Evolutionary conservation across 208 protist genomes (phyloP).

Genomic region (Leptomonas pyrrhocoris): DNA sequence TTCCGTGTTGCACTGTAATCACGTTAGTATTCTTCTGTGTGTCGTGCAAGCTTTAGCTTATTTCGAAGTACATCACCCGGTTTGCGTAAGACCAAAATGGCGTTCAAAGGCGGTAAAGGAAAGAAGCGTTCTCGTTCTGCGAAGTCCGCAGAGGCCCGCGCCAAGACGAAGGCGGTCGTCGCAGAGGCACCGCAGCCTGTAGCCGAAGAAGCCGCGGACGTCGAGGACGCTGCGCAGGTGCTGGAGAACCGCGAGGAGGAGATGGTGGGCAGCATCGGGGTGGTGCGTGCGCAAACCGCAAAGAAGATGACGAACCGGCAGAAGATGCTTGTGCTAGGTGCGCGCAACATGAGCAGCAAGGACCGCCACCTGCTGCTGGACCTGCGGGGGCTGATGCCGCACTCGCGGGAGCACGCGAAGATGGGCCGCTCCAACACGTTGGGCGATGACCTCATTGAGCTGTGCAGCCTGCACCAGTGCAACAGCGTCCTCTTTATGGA

Average conservation of each 20-base stretch:
- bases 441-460: constrained; percentile 80
- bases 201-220: constrained; percentile 4
- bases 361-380: constrained; percentile 95
- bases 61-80: no score
- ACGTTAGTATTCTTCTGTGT: neutral
- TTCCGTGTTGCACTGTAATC: no score
- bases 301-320: constrained; percentile 93
- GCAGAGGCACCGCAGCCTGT: neutral
- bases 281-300: constrained; percentile 59
- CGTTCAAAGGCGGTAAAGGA: constrained; percentile 18
- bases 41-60: no score
- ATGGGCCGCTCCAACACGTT: constrained; percentile 79
- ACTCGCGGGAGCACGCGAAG: constrained; percentile 94
- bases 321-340: constrained; percentile 93
- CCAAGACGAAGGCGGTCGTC: neutral
- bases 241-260: constrained; percentile 34
- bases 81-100: neutral
- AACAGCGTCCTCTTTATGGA: constrained; percentile 95
- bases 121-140: constrained; percentile 38
- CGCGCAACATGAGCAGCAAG: constrained; percentile 89
- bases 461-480: constrained; percentile 93
- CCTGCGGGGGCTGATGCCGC: constrained; percentile 93
- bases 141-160: constrained; percentile 10
- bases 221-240: constrained; percentile 20
- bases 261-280: constrained; percentile 64